A percentile compares a stretch with the other conserved stretches of the same genome.
These are phyloP conservation scores for Xylaria sp. DNA, from an alignment of 2,329 filamentous ascomycete genomes.

Conservation along the genomic window DNA sequence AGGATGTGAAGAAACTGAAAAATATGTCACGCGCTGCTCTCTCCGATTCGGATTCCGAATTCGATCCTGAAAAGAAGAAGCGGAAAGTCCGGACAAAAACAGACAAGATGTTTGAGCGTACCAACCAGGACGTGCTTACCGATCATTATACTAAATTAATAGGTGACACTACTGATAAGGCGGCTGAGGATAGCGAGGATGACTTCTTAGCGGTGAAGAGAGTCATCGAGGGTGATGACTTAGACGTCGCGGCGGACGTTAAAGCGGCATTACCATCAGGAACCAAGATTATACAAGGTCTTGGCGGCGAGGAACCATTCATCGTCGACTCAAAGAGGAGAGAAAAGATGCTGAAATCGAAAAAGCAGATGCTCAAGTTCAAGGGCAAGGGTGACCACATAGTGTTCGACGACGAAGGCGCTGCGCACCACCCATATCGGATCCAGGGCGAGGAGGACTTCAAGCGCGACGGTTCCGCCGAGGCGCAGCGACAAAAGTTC, in stretches of 20 bases:
- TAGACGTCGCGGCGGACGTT: conserved; percentile 60
- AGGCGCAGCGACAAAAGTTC: conserved; percentile 80
- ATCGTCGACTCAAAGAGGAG: conserved; percentile 93
- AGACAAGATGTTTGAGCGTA: conserved; percentile 96
- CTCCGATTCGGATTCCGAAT: conserved; percentile 68
- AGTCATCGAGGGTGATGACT: conserved; percentile 77
- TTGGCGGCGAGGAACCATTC: conserved; percentile 76
- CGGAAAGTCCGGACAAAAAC: conserved; percentile 88
- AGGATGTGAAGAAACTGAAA: conserved; percentile 86
- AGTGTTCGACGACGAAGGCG: conserved; percentile 91
- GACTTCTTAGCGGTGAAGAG: conserved; percentile 92
- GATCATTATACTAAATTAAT: conserved; percentile 92
- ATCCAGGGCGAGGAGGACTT: conserved; percentile 88
- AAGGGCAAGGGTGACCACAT: conserved; percentile 87
- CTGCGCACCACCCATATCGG: conserved; percentile 85
- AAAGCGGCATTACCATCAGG: conserved; percentile 53
- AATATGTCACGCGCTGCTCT: conserved; percentile 79
- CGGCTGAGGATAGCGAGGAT: conserved; percentile 66
- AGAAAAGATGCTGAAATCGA: conserved; percentile 93
- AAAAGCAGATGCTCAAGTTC: conserved; percentile 92
- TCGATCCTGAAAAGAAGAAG: conserved; percentile 64
- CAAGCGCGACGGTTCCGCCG: conserved; percentile 75
- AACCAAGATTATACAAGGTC: conserved; percentile 71
- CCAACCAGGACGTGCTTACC: conserved; percentile 95
- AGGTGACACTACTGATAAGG: conserved; percentile 56